phyloP scores from a whole-genome alignment of 1,139 yeast species.

The Pichia sp. region DNA sequence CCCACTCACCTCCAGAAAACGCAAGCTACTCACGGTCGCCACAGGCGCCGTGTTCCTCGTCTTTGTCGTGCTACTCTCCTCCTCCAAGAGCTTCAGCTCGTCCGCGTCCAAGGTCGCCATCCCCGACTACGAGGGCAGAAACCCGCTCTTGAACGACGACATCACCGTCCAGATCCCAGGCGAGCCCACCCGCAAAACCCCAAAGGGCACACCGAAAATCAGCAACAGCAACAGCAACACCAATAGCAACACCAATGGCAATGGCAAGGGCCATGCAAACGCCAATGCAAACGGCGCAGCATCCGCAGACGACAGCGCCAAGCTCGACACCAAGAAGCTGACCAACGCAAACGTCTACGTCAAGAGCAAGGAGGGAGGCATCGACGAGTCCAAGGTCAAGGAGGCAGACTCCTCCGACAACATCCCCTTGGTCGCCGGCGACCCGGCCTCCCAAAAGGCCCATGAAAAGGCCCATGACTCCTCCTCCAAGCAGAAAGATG shows the following conservation, averaged over 20 bases:
- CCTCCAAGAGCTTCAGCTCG: conserved; percentile 1
- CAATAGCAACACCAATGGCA: neutral
- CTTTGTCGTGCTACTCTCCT: conserved; percentile 23
- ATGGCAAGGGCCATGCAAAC: neutral
- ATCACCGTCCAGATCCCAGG: conserved; percentile 12
- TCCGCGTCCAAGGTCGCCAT: too few species aligned
- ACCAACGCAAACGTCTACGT: conserved; percentile 27
- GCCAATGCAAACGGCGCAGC: neutral
- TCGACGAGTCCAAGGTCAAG: conserved; percentile 32
- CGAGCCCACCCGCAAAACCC: neutral
- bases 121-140: neutral
- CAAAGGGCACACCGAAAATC: neutral
- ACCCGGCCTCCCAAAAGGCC: conserved; percentile 16
- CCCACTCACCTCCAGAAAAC: conserved; percentile 23
- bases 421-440: conserved; percentile 23
- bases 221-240: neutral
- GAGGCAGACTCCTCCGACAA: conserved; percentile 23
- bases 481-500: neutral
- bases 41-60: conserved; percentile 25
- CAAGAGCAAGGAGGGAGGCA: conserved; percentile 27
- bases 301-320: neutral
- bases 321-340: conserved; percentile 18
- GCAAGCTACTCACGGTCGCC: conserved; percentile 28
- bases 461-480: conserved; percentile 6
- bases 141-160: neutral